A percentile compares a stretch with the other conserved stretches of the same genome.
Conservation (phyloP, 371 early-diverging fungal species). For the Capillidium rhysosporum region DNA sequence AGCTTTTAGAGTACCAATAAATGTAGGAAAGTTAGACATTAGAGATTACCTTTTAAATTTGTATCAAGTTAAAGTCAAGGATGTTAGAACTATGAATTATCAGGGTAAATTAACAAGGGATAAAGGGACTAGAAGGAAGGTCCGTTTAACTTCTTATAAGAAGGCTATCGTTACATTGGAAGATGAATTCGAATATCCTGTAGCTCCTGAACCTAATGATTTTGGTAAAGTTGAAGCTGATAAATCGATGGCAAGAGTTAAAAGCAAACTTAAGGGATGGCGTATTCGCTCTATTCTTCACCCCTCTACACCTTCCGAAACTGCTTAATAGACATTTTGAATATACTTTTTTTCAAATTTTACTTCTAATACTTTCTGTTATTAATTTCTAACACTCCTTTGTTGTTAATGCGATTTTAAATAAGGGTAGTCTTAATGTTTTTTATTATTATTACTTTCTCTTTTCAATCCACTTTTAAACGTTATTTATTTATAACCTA, state of each 20-base stretch:
- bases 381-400: no score
- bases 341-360: no score
- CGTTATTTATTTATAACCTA: no score
- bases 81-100: conserved; percentile 84
- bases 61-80: conserved; percentile 61
- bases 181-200: conserved; percentile 66
- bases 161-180: conserved; percentile 82
- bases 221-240: conserved; percentile 30
- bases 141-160: conserved; percentile 40
- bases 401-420: no score
- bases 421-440: no score
- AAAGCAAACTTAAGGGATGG: conserved; percentile 56
- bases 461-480: no score
- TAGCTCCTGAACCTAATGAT: conserved; percentile 31
- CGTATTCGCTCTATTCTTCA: conserved; percentile 23
- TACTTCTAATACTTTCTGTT: no score
- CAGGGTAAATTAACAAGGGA: conserved; percentile 26
- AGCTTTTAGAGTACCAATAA: conserved; percentile 81
- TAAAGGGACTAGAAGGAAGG: conserved; percentile 22
- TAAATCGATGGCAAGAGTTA: conserved; percentile 12
- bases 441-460: no score
- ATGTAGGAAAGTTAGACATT: conserved; percentile 87
- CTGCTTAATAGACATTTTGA: no score
- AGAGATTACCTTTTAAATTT: conserved; percentile 65
- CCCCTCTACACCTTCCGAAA: no score